Evolutionary conservation across 768 basidiomycete genomes (phyloP), one percentile per base, ranked within the genome.

Genomic region (Porphyrellus cyaneotinctus): DNA sequence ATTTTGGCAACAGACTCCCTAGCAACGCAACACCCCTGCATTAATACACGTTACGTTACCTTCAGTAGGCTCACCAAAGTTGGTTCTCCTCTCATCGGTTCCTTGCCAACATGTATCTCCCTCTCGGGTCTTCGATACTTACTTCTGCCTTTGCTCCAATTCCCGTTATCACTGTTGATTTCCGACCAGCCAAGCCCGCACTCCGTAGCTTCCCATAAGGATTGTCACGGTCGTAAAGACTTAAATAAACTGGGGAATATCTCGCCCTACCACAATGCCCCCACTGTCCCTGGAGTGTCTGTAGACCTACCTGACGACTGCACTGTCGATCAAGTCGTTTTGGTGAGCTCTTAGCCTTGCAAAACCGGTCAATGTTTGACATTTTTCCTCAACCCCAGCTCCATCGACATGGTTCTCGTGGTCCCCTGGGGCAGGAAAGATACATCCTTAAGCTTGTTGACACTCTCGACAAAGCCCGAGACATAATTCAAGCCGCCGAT

Each of bases 381-480:
- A 37, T 3, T 52, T 17, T 15, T 17, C 13, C 23, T 28, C 18
- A 14, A 36, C 22, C 3, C 12, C 39, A 76, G 75, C 64, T 77
- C 58, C 72, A 71, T 53, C 60, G 75, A 17, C 76, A 77, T 51
- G 76, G 76, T 22, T 70, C 69, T 48, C 73, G 75, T 36, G 70
- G 65, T 55, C 75, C 72, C 14, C 54, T 53, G 14, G 47, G 32
- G 6, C 66, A 68, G 62, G 61, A 62, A 15, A 6, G 15, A 24
- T 68, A 59, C 53, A 70, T 75, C 43, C 55, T 58, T 1, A 48
- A 67, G 44, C 68, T 77, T 28, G 65, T 64, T 15, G 39, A 51
- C 14, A 73, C 69, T 44, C 67, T 76, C 6, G 56, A 58, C 3
- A 49, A 59, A 38, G 51, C 63, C 9, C 44, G 47, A 17, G 60